Conservation (phyloP, 2,329 filamentous ascomycete species). For the Diplodia mutila region DNA sequence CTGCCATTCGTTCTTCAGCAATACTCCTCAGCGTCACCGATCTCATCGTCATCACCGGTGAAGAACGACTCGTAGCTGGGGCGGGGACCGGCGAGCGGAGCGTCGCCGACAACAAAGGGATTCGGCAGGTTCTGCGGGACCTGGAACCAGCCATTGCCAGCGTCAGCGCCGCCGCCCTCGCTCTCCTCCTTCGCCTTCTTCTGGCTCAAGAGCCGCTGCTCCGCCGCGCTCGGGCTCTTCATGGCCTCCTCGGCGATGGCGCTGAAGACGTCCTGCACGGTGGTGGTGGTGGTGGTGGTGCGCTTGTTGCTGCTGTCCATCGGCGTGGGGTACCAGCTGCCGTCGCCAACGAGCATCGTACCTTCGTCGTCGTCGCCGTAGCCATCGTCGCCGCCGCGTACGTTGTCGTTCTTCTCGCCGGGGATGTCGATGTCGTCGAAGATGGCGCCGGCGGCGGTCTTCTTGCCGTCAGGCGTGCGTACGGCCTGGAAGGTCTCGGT, state of each 20-base stretch:
- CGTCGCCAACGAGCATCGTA: too few relatives aligned
- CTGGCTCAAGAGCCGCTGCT: neutral
- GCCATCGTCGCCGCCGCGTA: too few relatives aligned
- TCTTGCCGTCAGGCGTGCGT: neutral
- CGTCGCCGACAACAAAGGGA: neutral
- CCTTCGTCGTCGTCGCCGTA: neutral
- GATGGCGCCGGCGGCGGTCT: neutral
- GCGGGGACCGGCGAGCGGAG: neutral
- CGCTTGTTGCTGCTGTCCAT: neutral
- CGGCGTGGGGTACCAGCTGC: neutral
- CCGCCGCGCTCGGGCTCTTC: neutral
- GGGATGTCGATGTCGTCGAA: neutral
- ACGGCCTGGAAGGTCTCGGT: neutral
- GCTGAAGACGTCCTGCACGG: neutral
- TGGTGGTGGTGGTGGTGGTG: too few relatives aligned
- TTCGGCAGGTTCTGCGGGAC: neutral
- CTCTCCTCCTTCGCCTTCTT: neutral
- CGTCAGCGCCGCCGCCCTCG: neutral
- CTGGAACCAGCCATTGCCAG: neutral
- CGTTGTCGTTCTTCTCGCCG: too few relatives aligned
- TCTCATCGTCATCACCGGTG: neutral
- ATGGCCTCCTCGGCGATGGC: neutral
- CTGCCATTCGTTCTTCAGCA: neutral
- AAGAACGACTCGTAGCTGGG: neutral
- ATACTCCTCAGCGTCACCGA: neutral